Base-by-base conservation (phyloP, 108 stramenopile genomes). In the Parietichytrium sp. region DNA sequence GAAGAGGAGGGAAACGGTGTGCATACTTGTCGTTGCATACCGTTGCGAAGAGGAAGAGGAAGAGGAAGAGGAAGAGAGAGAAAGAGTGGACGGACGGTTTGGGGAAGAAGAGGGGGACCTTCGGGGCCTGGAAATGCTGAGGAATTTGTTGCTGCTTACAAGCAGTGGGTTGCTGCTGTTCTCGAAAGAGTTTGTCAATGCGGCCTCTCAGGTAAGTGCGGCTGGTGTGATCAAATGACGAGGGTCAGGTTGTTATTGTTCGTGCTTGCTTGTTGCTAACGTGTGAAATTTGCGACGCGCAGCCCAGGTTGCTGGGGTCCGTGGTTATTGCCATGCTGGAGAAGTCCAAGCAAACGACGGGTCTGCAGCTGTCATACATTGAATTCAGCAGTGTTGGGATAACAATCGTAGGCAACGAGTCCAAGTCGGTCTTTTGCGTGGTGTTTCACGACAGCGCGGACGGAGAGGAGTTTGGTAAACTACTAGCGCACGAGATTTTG, bases 321-420 rank as follows among this genome's bases (percentile, higher is more conserved):
- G 85, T 88, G 33, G 47, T 89, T 36, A 89, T 86, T n/a, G 83
- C 88, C 30, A 87, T 89, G 84, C 54, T 88, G 30, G 87, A 88
- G 85, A 88, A 86, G 72, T 50, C 83, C 31, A 72, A 26, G 45
- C 72, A 87, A 42, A 86, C 88, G 47, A 85, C 87, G 48, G 87
- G 87, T 23, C 87, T 89, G 87, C 85, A 72, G 33, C 85, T 88
- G 29, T 38, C 84, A 29, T 89, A 86, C 80, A 87, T 89, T 29
- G 88, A 89, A 51, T 42, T 89, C 18, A 82, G 83, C 23, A 47
- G 36, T 25, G 42, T 88, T 16, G 80, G 48, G 26, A 78, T 89
- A 13, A 87, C 88, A 6, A 81, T 89, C 20, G 87, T 88, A 29
- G 47, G 78, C 16, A 80, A 88, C 54, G 87, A 88, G n/a, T n/a